These are phyloP conservation scores for Kwoniella shivajii DNA, from an alignment of 1,284 basidiomycete species.

Conservation along the genomic window DNA sequence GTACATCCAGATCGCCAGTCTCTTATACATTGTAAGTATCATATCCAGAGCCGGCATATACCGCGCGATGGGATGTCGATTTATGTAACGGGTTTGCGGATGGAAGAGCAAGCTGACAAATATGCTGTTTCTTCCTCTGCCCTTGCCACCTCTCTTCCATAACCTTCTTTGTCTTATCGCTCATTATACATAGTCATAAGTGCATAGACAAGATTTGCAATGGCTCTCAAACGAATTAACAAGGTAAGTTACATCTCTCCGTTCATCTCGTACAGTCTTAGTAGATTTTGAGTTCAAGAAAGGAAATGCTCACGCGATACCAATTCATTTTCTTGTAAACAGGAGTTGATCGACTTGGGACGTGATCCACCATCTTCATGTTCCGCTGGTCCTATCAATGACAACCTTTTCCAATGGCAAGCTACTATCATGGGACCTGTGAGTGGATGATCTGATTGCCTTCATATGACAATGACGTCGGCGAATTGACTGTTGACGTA, in stretches of 20 bases:
- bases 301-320: constrained; percentile 30
- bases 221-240: constrained; percentile 99
- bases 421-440: constrained; percentile 98
- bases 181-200: not conserved
- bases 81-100: not conserved
- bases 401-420: constrained; percentile 98
- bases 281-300: not conserved
- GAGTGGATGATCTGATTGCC: constrained; percentile 56
- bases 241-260: constrained; percentile 65
- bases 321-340: constrained; percentile 18
- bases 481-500: constrained; percentile 4
- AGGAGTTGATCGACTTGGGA: constrained; percentile 97
- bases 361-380: constrained; percentile 96
- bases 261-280: not conserved
- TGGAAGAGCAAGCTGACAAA: constrained; percentile 5
- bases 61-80: not conserved
- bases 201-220: constrained; percentile 49
- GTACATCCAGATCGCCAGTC: too few relatives aligned
- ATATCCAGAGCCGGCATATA: not conserved
- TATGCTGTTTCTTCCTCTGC: not conserved
- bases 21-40: not conserved
- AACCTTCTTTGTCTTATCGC: constrained; percentile 1
- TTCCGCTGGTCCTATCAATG: constrained; percentile 92
- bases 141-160: constrained; percentile 12
- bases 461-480: not conserved